Percentiles rank a stretch among this genome's conserved stretches.
Conservation (phyloP, 768 basidiomycete species). For the Kwoniella dendrophila region DNA sequence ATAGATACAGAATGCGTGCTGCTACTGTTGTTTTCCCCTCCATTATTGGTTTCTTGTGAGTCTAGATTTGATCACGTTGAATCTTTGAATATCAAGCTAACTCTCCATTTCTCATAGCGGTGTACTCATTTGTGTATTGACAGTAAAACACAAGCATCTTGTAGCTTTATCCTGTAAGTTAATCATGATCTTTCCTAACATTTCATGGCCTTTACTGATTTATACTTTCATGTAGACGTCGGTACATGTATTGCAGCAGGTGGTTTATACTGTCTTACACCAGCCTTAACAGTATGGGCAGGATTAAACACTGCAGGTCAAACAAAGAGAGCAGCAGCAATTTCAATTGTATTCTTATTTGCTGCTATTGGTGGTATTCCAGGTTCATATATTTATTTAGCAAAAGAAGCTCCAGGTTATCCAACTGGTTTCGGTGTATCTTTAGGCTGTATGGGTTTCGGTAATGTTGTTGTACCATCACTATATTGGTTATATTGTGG, state of each 20-base stretch:
- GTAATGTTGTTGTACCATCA: conserved; percentile 32
- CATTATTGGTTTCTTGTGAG: background rate
- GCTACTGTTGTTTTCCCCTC: conserved; percentile 2
- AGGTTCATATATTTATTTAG: conserved; percentile 43
- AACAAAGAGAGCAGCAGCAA: conserved; percentile 34
- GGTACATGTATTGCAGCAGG: conserved; percentile 39
- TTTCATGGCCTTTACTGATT: background rate
- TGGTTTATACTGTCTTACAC: conserved; percentile 37
- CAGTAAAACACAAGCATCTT: conserved; percentile 28
- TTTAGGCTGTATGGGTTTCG: conserved; percentile 34
- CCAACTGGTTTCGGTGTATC: conserved; percentile 44
- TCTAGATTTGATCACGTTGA: background rate
- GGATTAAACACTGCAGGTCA: conserved; percentile 39
- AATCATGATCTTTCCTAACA: background rate
- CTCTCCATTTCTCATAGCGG: conserved; percentile 17
- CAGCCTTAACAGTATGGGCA: conserved; percentile 40
- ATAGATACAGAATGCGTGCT: conserved; percentile 7
- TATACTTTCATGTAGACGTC: conserved; percentile 21
- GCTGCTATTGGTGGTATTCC: conserved; percentile 32
- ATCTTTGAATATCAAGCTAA: background rate
- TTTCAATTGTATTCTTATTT: conserved; percentile 28
- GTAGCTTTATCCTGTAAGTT: conserved; percentile 31
- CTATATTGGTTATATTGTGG: conserved; percentile 34
- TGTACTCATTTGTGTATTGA: conserved; percentile 37
- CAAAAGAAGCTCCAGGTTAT: conserved; percentile 44